A percentile compares a stretch with the other conserved stretches of the same genome.
Conservation (phyloP, 805 yeast genomes). For the Yarrowia sp. region DNA sequence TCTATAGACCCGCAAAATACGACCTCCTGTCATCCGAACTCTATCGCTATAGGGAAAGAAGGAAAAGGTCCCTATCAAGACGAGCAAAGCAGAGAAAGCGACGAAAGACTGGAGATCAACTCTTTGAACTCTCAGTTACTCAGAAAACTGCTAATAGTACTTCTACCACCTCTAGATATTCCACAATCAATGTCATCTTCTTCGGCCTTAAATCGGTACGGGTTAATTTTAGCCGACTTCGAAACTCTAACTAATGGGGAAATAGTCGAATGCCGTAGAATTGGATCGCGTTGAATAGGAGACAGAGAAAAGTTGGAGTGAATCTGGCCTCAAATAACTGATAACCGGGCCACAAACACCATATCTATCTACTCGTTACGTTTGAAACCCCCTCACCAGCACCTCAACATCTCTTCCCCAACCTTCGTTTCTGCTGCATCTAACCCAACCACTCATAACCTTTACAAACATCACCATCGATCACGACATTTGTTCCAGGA, state of each 20-base stretch:
- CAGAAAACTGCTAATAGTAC: not conserved
- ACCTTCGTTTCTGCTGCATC: not conserved
- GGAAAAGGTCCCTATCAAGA: too few species aligned
- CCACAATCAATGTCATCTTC: not conserved
- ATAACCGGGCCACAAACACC: too few species aligned
- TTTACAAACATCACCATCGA: slow-evolving; percentile 11
- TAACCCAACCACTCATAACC: slow-evolving; percentile 28
- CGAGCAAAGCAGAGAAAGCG: too few species aligned
- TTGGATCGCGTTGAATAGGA: not conserved
- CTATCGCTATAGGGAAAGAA: not conserved
- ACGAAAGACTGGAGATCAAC: not conserved
- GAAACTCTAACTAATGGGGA: not conserved
- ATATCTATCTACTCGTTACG: too few species aligned
- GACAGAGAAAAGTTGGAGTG: too few species aligned
- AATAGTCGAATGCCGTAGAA: too few species aligned
- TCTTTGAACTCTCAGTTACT: too few species aligned
- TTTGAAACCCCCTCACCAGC: too few species aligned
- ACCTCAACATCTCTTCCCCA: too few species aligned
- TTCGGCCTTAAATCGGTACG: slow-evolving; percentile 17
- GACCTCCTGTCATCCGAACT: slow-evolving; percentile 6
- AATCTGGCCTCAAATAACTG: too few species aligned
- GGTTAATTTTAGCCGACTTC: slow-evolving; percentile 10
- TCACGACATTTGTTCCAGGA: slow-evolving; percentile 1
- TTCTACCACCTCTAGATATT: too few species aligned
- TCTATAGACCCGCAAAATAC: not conserved